Conservation (phyloP, 192 early-diverging fungal genomes). For the Gigaspora rosea region DNA sequence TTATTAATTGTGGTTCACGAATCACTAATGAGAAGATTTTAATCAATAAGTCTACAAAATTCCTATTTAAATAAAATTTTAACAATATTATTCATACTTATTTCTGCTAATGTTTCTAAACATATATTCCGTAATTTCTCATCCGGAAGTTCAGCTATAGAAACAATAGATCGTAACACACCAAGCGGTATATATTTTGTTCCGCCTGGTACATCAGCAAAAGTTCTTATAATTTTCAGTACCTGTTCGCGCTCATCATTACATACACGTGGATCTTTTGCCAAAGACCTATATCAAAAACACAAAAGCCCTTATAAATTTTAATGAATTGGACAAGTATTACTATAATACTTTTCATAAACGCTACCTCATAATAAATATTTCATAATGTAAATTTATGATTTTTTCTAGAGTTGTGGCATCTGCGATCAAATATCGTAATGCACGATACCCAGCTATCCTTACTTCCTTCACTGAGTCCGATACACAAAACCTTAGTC, state of each 20-base stretch:
- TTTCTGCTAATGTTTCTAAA: conserved; percentile 78
- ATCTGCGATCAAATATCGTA: conserved; percentile 30
- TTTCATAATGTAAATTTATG: conserved; percentile 44
- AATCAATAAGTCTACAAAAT: not conserved
- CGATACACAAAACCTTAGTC: conserved; percentile 30
- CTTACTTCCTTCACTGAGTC: conserved; percentile 33
- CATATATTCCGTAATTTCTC: conserved; percentile 73
- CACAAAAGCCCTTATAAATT: not conserved
- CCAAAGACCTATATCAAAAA: conserved; percentile 41
- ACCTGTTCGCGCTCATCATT: conserved; percentile 82
- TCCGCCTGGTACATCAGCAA: conserved; percentile 68
- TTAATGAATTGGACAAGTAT: not conserved
- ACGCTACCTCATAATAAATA: conserved; percentile 72
- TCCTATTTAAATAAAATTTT: not conserved
- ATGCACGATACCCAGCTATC: conserved; percentile 31
- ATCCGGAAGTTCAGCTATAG: conserved; percentile 77
- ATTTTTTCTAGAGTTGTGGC: conserved; percentile 14
- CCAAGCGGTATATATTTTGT: conserved; percentile 59
- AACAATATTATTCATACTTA: conserved; percentile 41
- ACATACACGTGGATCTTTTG: conserved; percentile 57
- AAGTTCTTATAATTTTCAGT: conserved; percentile 67
- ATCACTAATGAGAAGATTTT: conserved; percentile 47
- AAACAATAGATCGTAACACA: conserved; percentile 71
- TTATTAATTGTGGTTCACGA: conserved; percentile 58
- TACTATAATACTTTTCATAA: not conserved